These are phyloP conservation scores for Haplosporangium sp. DNA, from an alignment of 371 early-diverging fungal genomes.

Conservation along the genomic window DNA sequence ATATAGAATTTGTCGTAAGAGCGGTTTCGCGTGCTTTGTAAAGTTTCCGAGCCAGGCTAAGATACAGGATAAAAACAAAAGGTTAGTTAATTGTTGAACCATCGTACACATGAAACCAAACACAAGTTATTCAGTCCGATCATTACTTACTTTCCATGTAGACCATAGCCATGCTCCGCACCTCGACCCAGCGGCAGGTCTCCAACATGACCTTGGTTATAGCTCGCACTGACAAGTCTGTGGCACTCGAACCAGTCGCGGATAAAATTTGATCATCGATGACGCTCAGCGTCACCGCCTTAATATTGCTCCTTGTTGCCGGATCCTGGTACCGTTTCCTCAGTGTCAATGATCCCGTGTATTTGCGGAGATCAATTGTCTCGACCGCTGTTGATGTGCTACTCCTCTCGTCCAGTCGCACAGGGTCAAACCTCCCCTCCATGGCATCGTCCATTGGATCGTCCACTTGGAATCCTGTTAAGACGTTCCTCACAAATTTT, in stretches of 20 bases:
- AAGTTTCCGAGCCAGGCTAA: constrained; percentile 52
- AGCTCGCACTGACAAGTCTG: constrained; percentile 34
- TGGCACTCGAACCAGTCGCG: constrained; percentile 29
- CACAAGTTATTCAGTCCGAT: too few species aligned
- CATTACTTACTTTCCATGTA: constrained; percentile 50
- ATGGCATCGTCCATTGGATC: constrained; percentile 12
- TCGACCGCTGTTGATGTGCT: constrained; percentile 36
- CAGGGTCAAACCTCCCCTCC: constrained; percentile 37
- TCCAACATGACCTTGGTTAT: constrained; percentile 52
- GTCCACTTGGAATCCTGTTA: constrained; percentile 40
- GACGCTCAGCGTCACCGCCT: constrained; percentile 28
- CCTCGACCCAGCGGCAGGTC: constrained; percentile 52
- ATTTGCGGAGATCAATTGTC: constrained; percentile 40
- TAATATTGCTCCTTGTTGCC: constrained; percentile 32
- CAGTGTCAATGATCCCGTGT: constrained; percentile 23
- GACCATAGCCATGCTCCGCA: constrained; percentile 44
- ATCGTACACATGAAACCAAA: not conserved
- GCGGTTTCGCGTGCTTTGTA: constrained; percentile 36
- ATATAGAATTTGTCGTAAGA: constrained; percentile 37
- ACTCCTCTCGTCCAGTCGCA: constrained; percentile 41
- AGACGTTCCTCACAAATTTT: constrained; percentile 41
- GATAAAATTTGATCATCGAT: constrained; percentile 39
- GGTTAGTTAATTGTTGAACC: too few species aligned
- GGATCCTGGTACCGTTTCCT: constrained; percentile 32
- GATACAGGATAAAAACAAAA: not conserved